phyloP scores from a whole-genome alignment of 75 land plant genomes.

The Azolla pinnata region DNA sequence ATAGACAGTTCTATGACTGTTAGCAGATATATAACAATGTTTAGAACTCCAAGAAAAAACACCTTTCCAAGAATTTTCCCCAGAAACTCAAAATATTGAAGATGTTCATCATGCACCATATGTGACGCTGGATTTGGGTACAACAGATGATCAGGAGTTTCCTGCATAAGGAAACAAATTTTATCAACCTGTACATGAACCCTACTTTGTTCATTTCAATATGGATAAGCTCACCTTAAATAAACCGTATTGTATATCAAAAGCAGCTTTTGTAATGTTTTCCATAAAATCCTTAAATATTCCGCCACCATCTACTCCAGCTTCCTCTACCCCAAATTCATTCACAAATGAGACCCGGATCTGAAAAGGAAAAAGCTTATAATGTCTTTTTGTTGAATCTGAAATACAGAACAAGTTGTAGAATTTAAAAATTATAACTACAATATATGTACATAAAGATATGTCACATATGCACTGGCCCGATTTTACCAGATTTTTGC shows the following conservation, averaged over 20 bases:
- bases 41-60: not conserved
- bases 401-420: too few species aligned
- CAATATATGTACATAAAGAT: too few species aligned
- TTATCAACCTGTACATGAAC: too few species aligned
- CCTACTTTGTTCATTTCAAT: too few species aligned
- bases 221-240: conserved; percentile 99
- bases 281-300: conserved; percentile 99
- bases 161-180: conserved; percentile 41
- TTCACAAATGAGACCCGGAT: conserved; percentile 80
- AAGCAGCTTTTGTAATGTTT: conserved; percentile 69
- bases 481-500: too few species aligned
- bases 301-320: conserved; percentile 98
- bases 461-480: too few species aligned
- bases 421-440: too few species aligned
- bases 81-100: conserved; percentile 76
- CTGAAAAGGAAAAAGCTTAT: conserved; percentile 16
- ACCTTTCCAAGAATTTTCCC: conserved; percentile 92
- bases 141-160: conserved; percentile 86
- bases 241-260: conserved; percentile 93
- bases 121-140: conserved; percentile 95
- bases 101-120: conserved; percentile 84
- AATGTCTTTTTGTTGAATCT: too few species aligned
- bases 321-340: conserved; percentile 95
- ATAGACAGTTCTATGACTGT: too few species aligned
- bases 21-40: too few species aligned